A percentile compares a stretch with the other conserved stretches of the same genome.
Evolutionary conservation across 208 protist species (phyloP).

Genomic region (Acanthamoeba castellanii): DNA sequence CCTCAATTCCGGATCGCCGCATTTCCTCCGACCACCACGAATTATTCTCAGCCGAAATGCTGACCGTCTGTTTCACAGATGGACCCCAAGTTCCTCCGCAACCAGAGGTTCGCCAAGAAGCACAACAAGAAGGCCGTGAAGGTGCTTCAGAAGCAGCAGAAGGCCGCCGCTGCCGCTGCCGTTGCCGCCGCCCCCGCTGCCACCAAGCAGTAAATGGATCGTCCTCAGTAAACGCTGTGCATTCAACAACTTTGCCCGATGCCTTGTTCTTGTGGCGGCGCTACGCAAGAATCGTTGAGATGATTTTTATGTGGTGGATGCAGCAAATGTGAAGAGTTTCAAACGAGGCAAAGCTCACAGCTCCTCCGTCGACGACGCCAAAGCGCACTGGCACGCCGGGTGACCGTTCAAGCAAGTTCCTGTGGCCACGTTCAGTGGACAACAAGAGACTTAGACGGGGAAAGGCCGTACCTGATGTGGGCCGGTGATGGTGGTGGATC

Average conservation of each 20-base stretch:
- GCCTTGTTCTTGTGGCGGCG: neutral
- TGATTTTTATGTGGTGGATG: too few species aligned
- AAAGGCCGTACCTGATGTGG: neutral
- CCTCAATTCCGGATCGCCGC: neutral
- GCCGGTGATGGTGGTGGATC: neutral
- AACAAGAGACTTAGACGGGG: neutral
- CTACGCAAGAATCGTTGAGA: too few species aligned
- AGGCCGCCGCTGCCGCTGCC: neutral
- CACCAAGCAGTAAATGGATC: slow-evolving; percentile 59
- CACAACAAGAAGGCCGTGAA: slow-evolving; percentile 74
- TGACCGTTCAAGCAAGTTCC: neutral
- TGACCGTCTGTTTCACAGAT: slow-evolving; percentile 59
- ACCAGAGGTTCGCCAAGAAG: slow-evolving; percentile 82
- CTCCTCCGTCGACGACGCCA: neutral
- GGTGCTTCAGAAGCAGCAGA: slow-evolving; percentile 65
- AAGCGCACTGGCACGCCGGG: slow-evolving; percentile 2
- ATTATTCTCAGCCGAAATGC: neutral
- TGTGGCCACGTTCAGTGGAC: neutral
- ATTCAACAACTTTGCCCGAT: neutral
- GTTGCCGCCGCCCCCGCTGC: neutral
- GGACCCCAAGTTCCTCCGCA: slow-evolving; percentile 87
- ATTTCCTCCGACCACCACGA: neutral
- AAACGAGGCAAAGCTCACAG: neutral
- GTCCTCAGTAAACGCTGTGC: neutral
- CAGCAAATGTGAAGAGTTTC: too few species aligned